Evolutionary conservation across 2,329 filamentous ascomycete genomes (phyloP), one percentile per base, ranked within the genome.

Genomic region (Didymella segeticola): DNA sequence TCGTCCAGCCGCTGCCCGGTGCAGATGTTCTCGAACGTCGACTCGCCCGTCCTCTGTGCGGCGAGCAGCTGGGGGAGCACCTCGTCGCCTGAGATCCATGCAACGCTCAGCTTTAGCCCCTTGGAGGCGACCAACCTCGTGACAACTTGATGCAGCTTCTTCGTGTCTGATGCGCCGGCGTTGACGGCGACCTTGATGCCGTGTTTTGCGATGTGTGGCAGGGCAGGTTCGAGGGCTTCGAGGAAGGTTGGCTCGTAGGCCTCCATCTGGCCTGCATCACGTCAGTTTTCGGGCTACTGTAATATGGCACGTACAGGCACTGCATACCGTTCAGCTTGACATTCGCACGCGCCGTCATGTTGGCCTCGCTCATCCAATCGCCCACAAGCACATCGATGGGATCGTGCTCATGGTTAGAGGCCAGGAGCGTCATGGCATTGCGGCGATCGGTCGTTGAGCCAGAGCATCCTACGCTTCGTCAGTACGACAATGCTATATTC

Each of bases 171-270:
- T 2, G 70, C 71, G 11, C 71, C 72, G 2, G 71, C 70, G 50
- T 74, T 74, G 43, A 71, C 67, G 1, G 69, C 69, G 10, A 74
- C 60, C 57, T 71, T 73, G 56, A 73, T 72, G 23, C 62, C 55
- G 31, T 72, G 48, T 34, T 66, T 69, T 9, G 67, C 66, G 25
- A 74, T 68, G 42, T 67, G 29, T 2, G 55, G 74, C 43, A 71
- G 70, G 45, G 76, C 76, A 2, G 77, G 77, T 27, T 72, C 73
- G 11, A 79, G 74, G 6, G 80, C 77, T 66, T 83, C 78, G 22
- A 84, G 73, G 56, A 84, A 83, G 1, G 81, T 80, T 1, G 76
- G 72, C 56, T 83, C 80, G 55, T 82, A 83, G 8, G 77, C 80
- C 11, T 78, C 78, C 6, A 62, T 48, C 27, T 66, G 61, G 8